Evolutionary conservation across 2,329 filamentous ascomycete genomes (phyloP).

Genomic region (Myriosclerotinia curreyana): DNA sequence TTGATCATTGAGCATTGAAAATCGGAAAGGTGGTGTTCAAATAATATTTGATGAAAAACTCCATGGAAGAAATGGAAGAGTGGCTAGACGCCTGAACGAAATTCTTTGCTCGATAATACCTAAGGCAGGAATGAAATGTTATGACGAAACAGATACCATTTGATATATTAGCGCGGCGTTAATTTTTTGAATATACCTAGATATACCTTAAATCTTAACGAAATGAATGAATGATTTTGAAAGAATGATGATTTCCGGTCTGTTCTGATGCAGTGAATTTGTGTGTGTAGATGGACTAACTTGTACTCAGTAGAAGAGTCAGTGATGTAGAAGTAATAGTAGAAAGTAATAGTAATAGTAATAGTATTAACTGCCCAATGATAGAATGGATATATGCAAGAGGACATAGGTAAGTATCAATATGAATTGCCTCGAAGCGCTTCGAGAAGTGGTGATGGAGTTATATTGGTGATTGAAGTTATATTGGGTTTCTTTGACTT

Average conservation of each 20-base stretch:
- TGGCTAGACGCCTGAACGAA: slow-evolving; percentile 36
- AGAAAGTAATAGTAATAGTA: neutral
- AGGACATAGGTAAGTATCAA: neutral
- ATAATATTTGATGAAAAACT: slow-evolving; percentile 14
- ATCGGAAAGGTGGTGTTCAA: neutral
- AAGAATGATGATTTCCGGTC: no score
- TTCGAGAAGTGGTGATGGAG: no score
- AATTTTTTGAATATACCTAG: slow-evolving; percentile 12
- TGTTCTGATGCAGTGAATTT: no score
- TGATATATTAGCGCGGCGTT: slow-evolving; percentile 38
- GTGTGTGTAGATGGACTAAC: no score
- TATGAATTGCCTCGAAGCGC: neutral
- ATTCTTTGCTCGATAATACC: slow-evolving; percentile 31
- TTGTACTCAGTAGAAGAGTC: no score
- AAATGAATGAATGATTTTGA: slow-evolving; percentile 20
- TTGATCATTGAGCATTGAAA: neutral
- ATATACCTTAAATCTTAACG: slow-evolving; percentile 37
- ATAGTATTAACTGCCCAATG: neutral
- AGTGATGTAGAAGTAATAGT: neutral
- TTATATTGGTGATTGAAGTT: no score
- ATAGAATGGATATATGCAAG: neutral
- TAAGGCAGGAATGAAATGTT: slow-evolving; percentile 23
- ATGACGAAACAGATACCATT: slow-evolving; percentile 34
- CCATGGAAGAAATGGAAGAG: slow-evolving; percentile 21
- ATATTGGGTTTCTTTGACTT: no score